Evolutionary conservation across 192 early-diverging fungal species (phyloP).

Genomic region (Pilaira anomala): DNA sequence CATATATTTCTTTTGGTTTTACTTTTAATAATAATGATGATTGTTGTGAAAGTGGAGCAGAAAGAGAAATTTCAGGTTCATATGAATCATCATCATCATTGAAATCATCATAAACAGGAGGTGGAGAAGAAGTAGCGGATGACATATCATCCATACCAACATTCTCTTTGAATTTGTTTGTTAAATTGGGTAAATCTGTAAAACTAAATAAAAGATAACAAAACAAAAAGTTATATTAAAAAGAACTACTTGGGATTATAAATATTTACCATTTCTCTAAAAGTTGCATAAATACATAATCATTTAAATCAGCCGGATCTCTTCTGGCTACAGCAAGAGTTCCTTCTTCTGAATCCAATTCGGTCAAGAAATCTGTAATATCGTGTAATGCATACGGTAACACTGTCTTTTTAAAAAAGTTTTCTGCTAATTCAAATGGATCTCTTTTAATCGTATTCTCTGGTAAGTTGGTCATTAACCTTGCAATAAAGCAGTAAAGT

Average conservation of each 20-base stretch:
- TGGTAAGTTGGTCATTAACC: neutral
- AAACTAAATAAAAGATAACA: neutral
- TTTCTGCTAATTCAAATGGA: slow-evolving; percentile 8
- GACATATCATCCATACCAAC: slow-evolving; percentile 12
- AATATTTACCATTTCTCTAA: neutral
- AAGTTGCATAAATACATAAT: slow-evolving; percentile 3
- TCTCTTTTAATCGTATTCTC: neutral
- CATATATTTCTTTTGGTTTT: too few relatives aligned
- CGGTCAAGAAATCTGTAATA: neutral
- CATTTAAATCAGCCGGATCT: slow-evolving; percentile 5
- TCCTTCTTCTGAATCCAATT: neutral
- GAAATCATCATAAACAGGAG: neutral
- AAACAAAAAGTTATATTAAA: too few relatives aligned
- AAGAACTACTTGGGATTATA: neutral
- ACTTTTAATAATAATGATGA: too few relatives aligned
- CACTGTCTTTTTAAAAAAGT: slow-evolving; percentile 1
- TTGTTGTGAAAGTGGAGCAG: too few relatives aligned
- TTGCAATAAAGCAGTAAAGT: slow-evolving; percentile 11
- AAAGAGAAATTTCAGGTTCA: neutral
- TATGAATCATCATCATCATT: neutral
- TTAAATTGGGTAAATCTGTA: neutral
- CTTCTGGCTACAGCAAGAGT: too few relatives aligned
- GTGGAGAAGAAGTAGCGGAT: too few relatives aligned
- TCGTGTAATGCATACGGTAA: neutral
- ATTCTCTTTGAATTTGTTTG: neutral